Evolutionary conservation across 2,329 filamentous ascomycete genomes (phyloP).

Genomic region (Exophiala bonariae): DNA sequence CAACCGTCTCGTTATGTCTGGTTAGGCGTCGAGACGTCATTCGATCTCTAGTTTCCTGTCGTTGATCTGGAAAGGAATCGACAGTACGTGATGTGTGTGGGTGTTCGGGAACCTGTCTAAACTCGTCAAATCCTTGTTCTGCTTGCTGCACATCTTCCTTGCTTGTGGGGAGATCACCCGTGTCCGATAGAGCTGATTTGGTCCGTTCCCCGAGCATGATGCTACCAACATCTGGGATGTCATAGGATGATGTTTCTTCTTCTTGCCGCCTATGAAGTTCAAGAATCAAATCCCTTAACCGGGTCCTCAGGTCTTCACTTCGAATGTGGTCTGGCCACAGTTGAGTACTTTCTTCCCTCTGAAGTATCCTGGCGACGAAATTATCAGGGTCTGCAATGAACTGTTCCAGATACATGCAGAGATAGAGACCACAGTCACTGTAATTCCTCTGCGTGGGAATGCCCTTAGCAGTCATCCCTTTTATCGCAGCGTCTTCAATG

Average conservation of each 20-base stretch:
- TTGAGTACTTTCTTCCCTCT: constrained; percentile 59
- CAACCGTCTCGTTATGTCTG: too few species aligned
- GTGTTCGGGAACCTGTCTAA: neutral
- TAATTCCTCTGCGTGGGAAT: constrained; percentile 82
- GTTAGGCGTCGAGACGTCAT: too few species aligned
- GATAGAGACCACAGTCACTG: constrained; percentile 85
- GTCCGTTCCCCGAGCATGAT: constrained; percentile 23
- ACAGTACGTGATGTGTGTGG: neutral
- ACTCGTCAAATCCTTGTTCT: constrained; percentile 4
- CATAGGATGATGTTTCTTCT: constrained; percentile 32
- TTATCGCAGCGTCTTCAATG: constrained; percentile 47
- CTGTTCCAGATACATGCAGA: constrained; percentile 79
- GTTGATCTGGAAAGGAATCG: too few species aligned
- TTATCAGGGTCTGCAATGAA: constrained; percentile 74
- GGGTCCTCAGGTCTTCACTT: constrained; percentile 23
- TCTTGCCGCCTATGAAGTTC: constrained; percentile 27
- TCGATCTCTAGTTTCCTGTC: too few species aligned
- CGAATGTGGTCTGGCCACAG: constrained; percentile 24
- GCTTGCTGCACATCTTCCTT: constrained; percentile 15
- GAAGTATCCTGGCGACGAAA: constrained; percentile 68
- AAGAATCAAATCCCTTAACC: constrained; percentile 24
- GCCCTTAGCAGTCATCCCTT: constrained; percentile 68
- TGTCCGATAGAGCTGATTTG: neutral
- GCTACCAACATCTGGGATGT: constrained; percentile 21
- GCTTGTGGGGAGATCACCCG: neutral